Evolutionary conservation across 176 grass and related monocot species (phyloP).

Genomic region (Lolium multiflorum): DNA sequence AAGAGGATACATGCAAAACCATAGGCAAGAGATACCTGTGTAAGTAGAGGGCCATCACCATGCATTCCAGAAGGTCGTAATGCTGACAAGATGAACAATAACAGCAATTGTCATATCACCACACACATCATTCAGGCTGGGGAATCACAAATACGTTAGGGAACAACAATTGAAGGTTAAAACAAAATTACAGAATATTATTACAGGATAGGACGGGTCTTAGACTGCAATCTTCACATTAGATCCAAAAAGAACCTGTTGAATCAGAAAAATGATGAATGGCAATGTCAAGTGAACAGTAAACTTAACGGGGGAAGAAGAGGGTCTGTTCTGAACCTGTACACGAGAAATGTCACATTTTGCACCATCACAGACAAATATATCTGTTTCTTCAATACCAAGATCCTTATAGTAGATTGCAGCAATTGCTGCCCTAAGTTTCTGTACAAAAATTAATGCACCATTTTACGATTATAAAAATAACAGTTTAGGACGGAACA

Average conservation of each 20-base stretch:
- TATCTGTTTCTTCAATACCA: constrained; percentile 85
- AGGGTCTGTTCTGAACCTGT: constrained; percentile 54
- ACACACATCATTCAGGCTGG: constrained; percentile 1
- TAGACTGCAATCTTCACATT: constrained; percentile 84
- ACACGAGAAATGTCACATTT: constrained; percentile 99
- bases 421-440: constrained; percentile 81
- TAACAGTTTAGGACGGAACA: not conserved
- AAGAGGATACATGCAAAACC: constrained; percentile 35
- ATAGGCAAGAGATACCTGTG: constrained; percentile 63
- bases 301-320: constrained; percentile 5
- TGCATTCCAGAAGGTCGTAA: constrained; percentile 66
- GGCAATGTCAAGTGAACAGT: constrained; percentile 2
- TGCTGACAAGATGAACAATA: constrained; percentile 64
- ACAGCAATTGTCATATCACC: too few species aligned
- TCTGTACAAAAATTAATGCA: constrained; percentile 59
- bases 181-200: constrained; percentile 8
- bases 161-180: not conserved
- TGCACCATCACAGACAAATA: constrained; percentile 97
- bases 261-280: constrained; percentile 29
- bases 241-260: constrained; percentile 93
- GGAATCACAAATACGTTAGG: not conserved
- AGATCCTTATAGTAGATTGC: constrained; percentile 85
- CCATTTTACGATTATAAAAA: constrained; percentile 14
- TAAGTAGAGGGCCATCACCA: too few species aligned
- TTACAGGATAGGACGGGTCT: constrained; percentile 98